phyloP scores from a whole-genome alignment of 1,284 basidiomycete species.

The Pseudozyma pruni region DNA sequence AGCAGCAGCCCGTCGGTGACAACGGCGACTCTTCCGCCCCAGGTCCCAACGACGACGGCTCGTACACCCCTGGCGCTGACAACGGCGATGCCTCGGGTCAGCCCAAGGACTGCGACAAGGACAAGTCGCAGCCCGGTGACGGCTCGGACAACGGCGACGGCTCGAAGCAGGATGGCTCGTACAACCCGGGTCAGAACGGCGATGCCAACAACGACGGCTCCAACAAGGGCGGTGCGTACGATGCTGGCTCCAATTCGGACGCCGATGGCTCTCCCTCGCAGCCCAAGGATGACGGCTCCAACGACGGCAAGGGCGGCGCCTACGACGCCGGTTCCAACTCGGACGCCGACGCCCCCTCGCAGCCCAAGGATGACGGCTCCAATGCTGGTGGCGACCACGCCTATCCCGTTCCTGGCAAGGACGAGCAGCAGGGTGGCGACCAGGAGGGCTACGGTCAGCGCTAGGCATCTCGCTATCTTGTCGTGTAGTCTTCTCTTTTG shows the following conservation, averaged over 20 bases:
- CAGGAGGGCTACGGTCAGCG: no score
- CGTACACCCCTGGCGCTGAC: not conserved
- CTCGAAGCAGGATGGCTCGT: not conserved
- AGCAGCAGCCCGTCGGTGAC: not conserved
- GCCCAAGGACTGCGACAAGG: slow-evolving; percentile 1
- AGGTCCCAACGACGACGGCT: not conserved
- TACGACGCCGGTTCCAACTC: no score
- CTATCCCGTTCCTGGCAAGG: no score
- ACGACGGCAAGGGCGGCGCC: no score
- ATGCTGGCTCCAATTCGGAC: no score
- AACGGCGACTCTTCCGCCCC: not conserved
- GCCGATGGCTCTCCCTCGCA: no score
- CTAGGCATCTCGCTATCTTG: no score
- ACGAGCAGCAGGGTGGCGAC: no score
- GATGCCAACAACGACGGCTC: not conserved
- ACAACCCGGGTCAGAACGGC: not conserved
- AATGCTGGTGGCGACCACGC: no score
- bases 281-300: no score
- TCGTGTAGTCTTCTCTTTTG: not conserved
- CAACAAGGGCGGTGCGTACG: not conserved
- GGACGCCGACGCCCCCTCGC: no score
- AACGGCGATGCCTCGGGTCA: not conserved
- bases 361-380: no score
- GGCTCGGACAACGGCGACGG: not conserved
- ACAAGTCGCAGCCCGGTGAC: not conserved